Evolutionary conservation across 2,329 filamentous ascomycete genomes (phyloP).

Genomic region (Nemania sp.): DNA sequence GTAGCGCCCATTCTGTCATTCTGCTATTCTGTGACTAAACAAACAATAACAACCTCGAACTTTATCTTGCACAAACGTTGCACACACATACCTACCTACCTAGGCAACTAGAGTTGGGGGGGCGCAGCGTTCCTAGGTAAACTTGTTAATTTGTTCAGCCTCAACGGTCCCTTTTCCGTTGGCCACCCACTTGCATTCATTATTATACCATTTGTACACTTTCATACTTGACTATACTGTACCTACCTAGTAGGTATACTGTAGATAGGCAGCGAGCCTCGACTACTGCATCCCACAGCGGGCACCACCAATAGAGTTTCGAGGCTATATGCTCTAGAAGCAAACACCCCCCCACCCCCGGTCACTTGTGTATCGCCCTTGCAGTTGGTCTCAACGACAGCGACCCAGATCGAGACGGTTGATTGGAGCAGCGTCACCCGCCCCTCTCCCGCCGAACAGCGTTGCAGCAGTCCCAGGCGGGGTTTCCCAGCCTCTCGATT

Average conservation of each 20-base stretch:
- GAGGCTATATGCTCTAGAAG: conserved; percentile 27
- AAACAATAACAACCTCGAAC: neutral
- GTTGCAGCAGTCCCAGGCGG: conserved; percentile 32
- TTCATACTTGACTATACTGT: conserved; percentile 19
- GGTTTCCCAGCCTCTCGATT: conserved; percentile 50
- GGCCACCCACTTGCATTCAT: too few species aligned
- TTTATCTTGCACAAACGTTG: neutral
- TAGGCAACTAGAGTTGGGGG: too few species aligned
- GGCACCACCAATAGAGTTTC: conserved; percentile 31
- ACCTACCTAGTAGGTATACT: neutral
- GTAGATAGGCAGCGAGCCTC: neutral
- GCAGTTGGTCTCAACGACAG: conserved; percentile 39
- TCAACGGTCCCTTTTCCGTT: neutral
- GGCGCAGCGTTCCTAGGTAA: neutral
- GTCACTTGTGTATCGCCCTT: conserved; percentile 34
- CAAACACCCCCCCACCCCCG: conserved; percentile 8
- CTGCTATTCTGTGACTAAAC: too few species aligned
- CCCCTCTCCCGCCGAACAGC: conserved; percentile 31
- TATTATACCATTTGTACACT: too few species aligned
- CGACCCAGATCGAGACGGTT: conserved; percentile 35
- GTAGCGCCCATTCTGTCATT: neutral
- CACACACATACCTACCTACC: too few species aligned
- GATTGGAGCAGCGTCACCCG: conserved; percentile 37
- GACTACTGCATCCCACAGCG: conserved; percentile 4
- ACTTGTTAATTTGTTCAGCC: neutral